These are phyloP conservation scores for Aspergillus tanneri DNA, from an alignment of 2,329 filamentous ascomycete genomes.

Conservation along the genomic window DNA sequence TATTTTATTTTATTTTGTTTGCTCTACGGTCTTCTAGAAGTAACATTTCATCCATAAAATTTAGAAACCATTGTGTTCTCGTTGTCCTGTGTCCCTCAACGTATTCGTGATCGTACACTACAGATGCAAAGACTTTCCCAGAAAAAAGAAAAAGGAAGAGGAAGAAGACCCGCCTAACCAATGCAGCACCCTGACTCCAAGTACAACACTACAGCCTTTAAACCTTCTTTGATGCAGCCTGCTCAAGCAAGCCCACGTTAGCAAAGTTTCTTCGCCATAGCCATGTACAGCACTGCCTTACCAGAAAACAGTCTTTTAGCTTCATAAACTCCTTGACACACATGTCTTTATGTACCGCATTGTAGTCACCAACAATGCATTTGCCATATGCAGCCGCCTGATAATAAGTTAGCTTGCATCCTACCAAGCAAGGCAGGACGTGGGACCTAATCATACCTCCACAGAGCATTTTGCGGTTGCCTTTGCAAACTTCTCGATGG, in stretches of 20 bases:
- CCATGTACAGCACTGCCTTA: conserved; percentile 44
- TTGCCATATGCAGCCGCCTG: conserved; percentile 85
- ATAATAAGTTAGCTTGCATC: conserved; percentile 17
- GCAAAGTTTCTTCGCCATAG: neutral
- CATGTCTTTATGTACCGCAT: conserved; percentile 85
- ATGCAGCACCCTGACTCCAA: neutral
- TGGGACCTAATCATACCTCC: conserved; percentile 52
- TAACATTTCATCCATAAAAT: conserved; percentile 12
- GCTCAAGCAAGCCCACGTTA: conserved; percentile 11
- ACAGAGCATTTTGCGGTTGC: conserved; percentile 64
- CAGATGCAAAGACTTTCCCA: neutral
- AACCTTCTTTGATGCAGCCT: conserved; percentile 56
- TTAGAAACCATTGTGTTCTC: neutral
- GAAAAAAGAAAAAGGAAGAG: neutral
- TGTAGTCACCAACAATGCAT: conserved; percentile 88
- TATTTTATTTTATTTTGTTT: conserved; percentile 2
- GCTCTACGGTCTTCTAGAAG: conserved; percentile 11
- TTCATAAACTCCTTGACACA: conserved; percentile 80
- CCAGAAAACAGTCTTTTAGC: conserved; percentile 84
- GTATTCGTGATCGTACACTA: too few species aligned
- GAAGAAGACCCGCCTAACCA: neutral
- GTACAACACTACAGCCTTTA: conserved; percentile 24
- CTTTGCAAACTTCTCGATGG: conserved; percentile 67
- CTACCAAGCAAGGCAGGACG: neutral
- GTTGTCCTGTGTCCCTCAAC: too few species aligned